Base-by-base conservation (phyloP, 495 filamentous ascomycete genomes). In the Penicillium macrosclerotiorum region DNA sequence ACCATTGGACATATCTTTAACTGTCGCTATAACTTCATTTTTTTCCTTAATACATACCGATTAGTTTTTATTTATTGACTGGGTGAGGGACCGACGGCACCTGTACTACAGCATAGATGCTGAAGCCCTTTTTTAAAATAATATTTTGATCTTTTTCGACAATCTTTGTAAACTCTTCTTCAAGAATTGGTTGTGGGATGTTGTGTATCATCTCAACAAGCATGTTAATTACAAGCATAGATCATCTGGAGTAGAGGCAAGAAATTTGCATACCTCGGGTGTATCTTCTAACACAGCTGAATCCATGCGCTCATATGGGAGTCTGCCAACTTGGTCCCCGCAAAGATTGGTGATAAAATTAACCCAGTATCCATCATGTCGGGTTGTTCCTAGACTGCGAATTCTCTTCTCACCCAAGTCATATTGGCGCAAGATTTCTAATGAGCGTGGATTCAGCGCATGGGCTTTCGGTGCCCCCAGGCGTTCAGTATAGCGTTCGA, bases 301-400 rank as follows among this genome's bases (percentile, higher is more conserved):
- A 32, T 67, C 61, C 59, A 64, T 64, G 1, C 61, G 52, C 47
- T 67, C 64, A 51, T 61, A 67, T 0, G 58, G 59, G 4, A 67
- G 25, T 4, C 44, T 42, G 3, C 64, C 63, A 24, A 67, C 56
- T 9, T 42, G 27, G 6, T 59, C 43, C 1, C 60, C 63, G 47
- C 42, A 46, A 7, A 67, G 38, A 37, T 52, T 56, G 5, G 60
- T 64, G 9, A 64, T 26, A 16, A 64, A 67, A 20, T 63, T 64
- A 7, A 64, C 61, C 59, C 52, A 63, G 18, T 49, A 47, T 1
- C 53, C 59, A 39, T 64, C 56, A 8, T 51, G 19, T 2, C 56
- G 61, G 8, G 37, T 33, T 5, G 54, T 58, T 3, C 61, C 61
- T 4, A 60, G n/a, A 5, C 42, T 38, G 9, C 61, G 54, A 20